Base-by-base conservation (phyloP, 2,329 filamentous ascomycete genomes). In the Epichloe uncinata region DNA sequence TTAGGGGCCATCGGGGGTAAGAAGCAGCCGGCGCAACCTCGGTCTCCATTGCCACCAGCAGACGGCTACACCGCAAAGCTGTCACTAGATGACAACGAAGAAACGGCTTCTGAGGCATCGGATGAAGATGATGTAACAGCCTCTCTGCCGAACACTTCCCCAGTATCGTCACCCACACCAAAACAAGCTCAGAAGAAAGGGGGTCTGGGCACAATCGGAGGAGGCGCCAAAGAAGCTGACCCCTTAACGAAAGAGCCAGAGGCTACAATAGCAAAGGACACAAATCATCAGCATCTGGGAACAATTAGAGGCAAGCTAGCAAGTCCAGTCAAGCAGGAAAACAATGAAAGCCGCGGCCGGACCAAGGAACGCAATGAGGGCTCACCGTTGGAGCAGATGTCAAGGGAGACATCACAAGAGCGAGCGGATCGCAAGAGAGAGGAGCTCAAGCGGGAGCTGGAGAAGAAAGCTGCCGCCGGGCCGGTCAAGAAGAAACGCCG, bases 401-500 rank as follows among this genome's bases (percentile, higher is more conserved):
- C 60, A 30, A 66, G 68, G 50, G 71, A 73, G 53, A 71, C 67
- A 0, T 71, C 70, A 3, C 63, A 67, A 54, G 70, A 74, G 47
- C 62, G 69, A 26, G 73, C 74, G 3, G 71, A 76, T 51, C 66
- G 73, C 36, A 73, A 71, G 52, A 67, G 75, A 46, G 66, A 69
- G n/a, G 73, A 79, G 55, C 61, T 77, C 30, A 71, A 74, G 50
- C 67, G 64, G 50, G 73, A 79, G 36, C 61, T 77, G 13, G 70
- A 77, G 54, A 70, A 60, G 52, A 75, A 74, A 57, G 69, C 69
- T 3, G 67, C 71, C 0, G 69, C 69, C 16, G 72, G 71, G 1
- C 77, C 77, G 4, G 67, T 65, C 6, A 76, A 72, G 61, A 80
- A 80, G 66, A 79, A 77, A 63, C 66, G 77, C 42, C 74, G 69